Base-by-base conservation (phyloP, 2,329 filamentous ascomycete genomes). In the Monosporascus sp. region DNA sequence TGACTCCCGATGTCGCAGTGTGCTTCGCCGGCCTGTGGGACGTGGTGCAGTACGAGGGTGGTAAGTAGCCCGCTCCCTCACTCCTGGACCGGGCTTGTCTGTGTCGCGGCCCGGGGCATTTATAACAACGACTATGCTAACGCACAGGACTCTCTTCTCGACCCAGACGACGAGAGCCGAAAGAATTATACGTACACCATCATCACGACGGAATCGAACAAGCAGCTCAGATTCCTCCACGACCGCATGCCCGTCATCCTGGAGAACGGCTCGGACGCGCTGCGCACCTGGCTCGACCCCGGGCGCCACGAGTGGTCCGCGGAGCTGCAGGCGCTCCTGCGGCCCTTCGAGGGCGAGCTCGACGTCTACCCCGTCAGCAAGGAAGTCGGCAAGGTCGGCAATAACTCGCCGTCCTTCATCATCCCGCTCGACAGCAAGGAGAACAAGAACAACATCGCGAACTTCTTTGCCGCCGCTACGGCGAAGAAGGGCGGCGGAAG, bases 161-260 rank as follows among this genome's bases (percentile, higher is more conserved):
- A 15, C 14, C 15, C 44, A 47, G 27, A 52, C 17, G 18, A 68
- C 17, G 83, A 80, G 48, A 80, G 81, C 2, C 78, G 83, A 3
- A 89, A 86, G 68, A 72, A 84, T 5, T 97, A 93, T 68, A 95
- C 90, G 0, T 99, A 96, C 70, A 93, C 92, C 2, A 84, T 99
- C 66, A 93, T 97, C 68, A 99, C 94, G 1, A 97, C 93, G 1
- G 81, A 86, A 55, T 89, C 90, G 7, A 96, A 93, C 63, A 77
- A 85, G 57, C 88, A 93, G 67, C 77, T 97, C 48, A 84, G 78
- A 27, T 97, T 96, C 60, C 76, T 99, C 18, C 94, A 99, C 67
- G 88, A 96, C 64, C 85, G 94, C 17, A 99, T 99, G 94, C 94
- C 94, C 0, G 93, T 96, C 6, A 89, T 97, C 31, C 70, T 99